Base-by-base conservation (phyloP, 148 eudicot species). In the Selenicereus undatus region DNA sequence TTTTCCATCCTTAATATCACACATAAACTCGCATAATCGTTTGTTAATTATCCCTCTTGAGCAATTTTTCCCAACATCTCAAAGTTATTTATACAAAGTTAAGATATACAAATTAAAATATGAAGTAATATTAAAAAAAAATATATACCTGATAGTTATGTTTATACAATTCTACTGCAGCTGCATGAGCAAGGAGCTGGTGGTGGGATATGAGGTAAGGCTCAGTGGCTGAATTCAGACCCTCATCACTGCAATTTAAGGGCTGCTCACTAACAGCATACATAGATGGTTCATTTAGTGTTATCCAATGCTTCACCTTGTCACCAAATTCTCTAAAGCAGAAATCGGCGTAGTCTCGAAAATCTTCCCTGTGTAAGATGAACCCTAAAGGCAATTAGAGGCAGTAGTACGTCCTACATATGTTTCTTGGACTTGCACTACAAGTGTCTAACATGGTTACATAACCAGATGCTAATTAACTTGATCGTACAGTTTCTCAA, bases 181-280 rank as follows among this genome's bases (percentile, higher is more conserved):
- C 84, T 9, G 86, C 87, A 50, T 88, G 89, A 27, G 86, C 79
- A 54, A 90, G 89, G 16, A 88, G 78, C 17, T 71, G 64, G 71
- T 90, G 29, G 74, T 90, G 92, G 14, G 72, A 71, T 11, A 80
- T 86, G 16, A 87, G 21, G 75, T 90, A 90, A 21, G 91, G 90
- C 52, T 90, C 93, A n/a, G 88, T 87, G 2, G 80, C 87, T 1
- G 91, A 87, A 69, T 90, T 69, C 17, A 56, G 21, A 56, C 90
- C 69, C 7, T 91, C 89, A 8, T 32, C 82, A 1, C 82, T 73
- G 58, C 93, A 90, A 64, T 88, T 90, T 50, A 76, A 56, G 0
- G 29, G 29, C 75, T 60, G 66, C 80, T 83, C 88, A n/a, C 29
- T 52, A 36, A 12, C 18, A 29, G 79, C 80, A 45, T 70, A 83